phyloP scores from a whole-genome alignment of 495 filamentous ascomycete species.

The Penicillium turbatum region DNA sequence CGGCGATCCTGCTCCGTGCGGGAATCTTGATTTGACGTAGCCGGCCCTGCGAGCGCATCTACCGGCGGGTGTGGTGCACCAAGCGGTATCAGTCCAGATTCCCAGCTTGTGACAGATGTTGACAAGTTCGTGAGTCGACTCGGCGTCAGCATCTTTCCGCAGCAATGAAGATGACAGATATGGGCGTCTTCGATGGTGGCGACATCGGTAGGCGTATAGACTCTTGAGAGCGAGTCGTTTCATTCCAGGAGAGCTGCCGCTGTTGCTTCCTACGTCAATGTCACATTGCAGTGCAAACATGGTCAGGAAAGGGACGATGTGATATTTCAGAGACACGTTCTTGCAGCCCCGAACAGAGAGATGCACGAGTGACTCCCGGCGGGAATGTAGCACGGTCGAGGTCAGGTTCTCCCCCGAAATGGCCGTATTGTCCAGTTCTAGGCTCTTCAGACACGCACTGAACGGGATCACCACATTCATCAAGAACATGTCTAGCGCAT shows the following conservation, averaged over 20 bases:
- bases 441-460: slow-evolving; percentile 50
- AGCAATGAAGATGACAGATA: slow-evolving; percentile 53
- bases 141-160: slow-evolving; percentile 57
- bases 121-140: slow-evolving; percentile 60
- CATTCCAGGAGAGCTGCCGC: slow-evolving; percentile 30
- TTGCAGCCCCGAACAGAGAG: slow-evolving; percentile 61
- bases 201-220: slow-evolving; percentile 58
- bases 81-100: slow-evolving; percentile 62
- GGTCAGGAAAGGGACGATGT: slow-evolving; percentile 55
- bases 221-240: slow-evolving; percentile 52
- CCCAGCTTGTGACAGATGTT: slow-evolving; percentile 55
- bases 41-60: slow-evolving; percentile 54
- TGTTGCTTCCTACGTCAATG: slow-evolving; percentile 37
- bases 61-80: slow-evolving; percentile 58
- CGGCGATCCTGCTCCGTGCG: slow-evolving; percentile 46
- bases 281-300: slow-evolving; percentile 47
- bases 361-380: slow-evolving; percentile 51
- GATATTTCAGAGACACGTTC: slow-evolving; percentile 62
- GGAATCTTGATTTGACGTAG: slow-evolving; percentile 53
- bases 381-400: slow-evolving; percentile 49
- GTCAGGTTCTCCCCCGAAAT: slow-evolving; percentile 54
- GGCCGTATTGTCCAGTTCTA: slow-evolving; percentile 60
- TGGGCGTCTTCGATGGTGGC: slow-evolving; percentile 56
- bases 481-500: slow-evolving; percentile 54
- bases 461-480: slow-evolving; percentile 53